Evolutionary conservation across 2,329 filamentous ascomycete species (phyloP).

Genomic region (Dactylellina leptospora): DNA sequence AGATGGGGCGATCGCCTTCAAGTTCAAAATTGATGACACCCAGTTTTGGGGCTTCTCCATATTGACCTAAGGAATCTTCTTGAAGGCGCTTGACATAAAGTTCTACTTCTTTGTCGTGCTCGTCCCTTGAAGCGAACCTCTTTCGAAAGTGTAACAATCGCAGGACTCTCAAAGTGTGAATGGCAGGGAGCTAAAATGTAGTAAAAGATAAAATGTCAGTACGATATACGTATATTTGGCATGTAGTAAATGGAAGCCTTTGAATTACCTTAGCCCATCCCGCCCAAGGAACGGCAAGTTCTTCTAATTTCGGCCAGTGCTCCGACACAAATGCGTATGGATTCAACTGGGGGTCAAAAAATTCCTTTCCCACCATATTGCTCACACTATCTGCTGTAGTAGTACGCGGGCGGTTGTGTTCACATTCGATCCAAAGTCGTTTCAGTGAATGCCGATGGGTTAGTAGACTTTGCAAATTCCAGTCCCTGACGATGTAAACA

Average conservation of each 20-base stretch:
- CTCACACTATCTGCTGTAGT: background rate
- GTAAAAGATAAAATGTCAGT: background rate
- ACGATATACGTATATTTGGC: background rate
- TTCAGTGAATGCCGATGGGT: conserved; percentile 12
- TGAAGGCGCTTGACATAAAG: background rate
- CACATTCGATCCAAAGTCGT: conserved; percentile 32
- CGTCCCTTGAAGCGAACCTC: background rate
- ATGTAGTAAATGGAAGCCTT: background rate
- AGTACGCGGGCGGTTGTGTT: background rate
- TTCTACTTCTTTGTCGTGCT: background rate
- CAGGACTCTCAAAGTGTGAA: background rate
- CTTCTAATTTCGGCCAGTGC: conserved; percentile 28
- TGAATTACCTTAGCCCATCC: conserved; percentile 22
- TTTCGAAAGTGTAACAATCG: background rate
- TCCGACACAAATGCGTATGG: conserved; percentile 15
- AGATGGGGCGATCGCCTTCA: background rate
- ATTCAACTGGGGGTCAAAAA: conserved; percentile 13
- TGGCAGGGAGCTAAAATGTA: background rate
- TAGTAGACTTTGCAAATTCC: conserved; percentile 20
- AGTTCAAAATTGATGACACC: background rate
- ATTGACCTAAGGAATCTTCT: background rate
- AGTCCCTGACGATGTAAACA: background rate
- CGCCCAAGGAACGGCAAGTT: conserved; percentile 24
- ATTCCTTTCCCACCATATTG: background rate
- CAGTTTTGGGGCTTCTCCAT: background rate